phyloP scores from a whole-genome alignment of 1,284 basidiomycete genomes.

The Rhizoctonia solani region DNA sequence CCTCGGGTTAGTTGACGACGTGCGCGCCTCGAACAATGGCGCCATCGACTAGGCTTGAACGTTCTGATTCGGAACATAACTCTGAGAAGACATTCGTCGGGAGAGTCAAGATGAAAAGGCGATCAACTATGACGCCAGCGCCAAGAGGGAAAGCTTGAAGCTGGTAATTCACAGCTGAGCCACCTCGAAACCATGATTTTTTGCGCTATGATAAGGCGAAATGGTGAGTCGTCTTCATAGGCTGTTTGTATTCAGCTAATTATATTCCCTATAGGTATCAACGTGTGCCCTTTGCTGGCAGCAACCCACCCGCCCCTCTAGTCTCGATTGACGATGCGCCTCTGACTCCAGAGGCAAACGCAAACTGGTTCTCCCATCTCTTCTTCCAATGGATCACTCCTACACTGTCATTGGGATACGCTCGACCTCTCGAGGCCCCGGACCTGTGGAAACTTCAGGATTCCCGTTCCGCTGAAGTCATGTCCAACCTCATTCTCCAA shows the following conservation, averaged over 20 bases:
- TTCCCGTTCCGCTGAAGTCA: constrained; percentile 57
- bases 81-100: constrained; percentile 27
- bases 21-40: neutral
- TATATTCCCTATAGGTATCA: constrained; percentile 4
- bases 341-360: constrained; percentile 56
- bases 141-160: neutral
- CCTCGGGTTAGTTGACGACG: too few species aligned
- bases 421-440: constrained; percentile 75
- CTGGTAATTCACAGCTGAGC: neutral
- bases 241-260: constrained; percentile 1
- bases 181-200: constrained; percentile 9
- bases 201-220: constrained; percentile 28
- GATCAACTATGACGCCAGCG: constrained; percentile 14
- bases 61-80: neutral
- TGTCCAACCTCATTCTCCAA: constrained; percentile 64
- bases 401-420: constrained; percentile 70
- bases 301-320: constrained; percentile 52
- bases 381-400: constrained; percentile 77
- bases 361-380: constrained; percentile 56
- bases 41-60: neutral
- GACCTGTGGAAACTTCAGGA: constrained; percentile 86
- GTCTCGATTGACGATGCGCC: constrained; percentile 59
- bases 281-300: constrained; percentile 40
- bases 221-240: constrained; percentile 12
- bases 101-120: constrained; percentile 13